Percentiles rank a stretch among this genome's conserved stretches.
Conservation (phyloP, 169 alveolate species). For the Cryptosporidium tyzzeri region DNA sequence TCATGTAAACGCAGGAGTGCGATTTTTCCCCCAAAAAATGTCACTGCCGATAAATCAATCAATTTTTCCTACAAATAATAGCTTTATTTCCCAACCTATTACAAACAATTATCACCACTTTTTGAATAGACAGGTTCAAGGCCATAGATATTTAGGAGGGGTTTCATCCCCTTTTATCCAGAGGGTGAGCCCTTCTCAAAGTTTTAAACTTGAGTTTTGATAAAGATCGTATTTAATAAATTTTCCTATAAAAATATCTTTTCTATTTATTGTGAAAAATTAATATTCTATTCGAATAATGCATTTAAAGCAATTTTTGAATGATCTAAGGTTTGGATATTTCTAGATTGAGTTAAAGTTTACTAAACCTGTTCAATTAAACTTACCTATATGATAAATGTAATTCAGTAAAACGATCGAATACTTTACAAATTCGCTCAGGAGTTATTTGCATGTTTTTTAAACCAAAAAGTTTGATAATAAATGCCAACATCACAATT, state of each 20-base stretch:
- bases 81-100: slow-evolving; percentile 19
- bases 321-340: slow-evolving; percentile 9
- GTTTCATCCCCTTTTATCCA: slow-evolving; percentile 25
- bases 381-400: slow-evolving; percentile 55
- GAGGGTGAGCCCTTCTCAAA: slow-evolving; percentile 52
- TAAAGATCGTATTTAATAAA: background rate
- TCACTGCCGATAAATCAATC: background rate
- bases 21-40: slow-evolving; percentile 40
- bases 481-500: slow-evolving; percentile 37
- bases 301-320: background rate
- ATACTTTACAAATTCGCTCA: slow-evolving; percentile 47
- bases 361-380: background rate
- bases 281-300: background rate
- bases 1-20: slow-evolving; percentile 61
- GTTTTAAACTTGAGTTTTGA: slow-evolving; percentile 65
- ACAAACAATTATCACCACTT: slow-evolving; percentile 9
- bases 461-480: slow-evolving; percentile 40
- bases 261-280: background rate
- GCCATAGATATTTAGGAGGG: slow-evolving; percentile 17
- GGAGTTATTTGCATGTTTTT: slow-evolving; percentile 47
- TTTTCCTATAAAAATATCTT: background rate
- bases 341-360: background rate
- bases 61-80: slow-evolving; percentile 23
- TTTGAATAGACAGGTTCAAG: slow-evolving; percentile 5
- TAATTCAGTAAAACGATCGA: slow-evolving; percentile 8